Percentiles rank a stretch among this genome's conserved stretches.
phyloP scores from a whole-genome alignment of 192 early-diverging fungal genomes.

The Backusella tuberculispora region DNA sequence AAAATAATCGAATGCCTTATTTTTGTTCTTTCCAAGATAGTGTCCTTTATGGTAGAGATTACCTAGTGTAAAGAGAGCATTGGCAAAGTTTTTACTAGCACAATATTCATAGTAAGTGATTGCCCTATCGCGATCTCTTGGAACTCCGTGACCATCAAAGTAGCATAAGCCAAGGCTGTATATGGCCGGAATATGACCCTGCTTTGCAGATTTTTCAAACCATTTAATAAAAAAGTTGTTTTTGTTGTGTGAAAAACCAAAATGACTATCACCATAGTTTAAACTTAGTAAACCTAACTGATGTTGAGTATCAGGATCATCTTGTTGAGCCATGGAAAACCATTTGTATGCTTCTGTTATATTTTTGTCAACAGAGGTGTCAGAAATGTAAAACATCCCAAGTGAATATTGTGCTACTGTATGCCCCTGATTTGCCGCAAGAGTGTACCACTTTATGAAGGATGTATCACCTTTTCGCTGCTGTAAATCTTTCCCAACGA shows the following conservation, averaged over 20 bases:
- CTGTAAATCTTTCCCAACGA: background rate
- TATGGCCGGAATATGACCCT: background rate
- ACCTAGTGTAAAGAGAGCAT: background rate
- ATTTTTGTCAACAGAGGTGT: background rate
- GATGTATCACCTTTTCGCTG: background rate
- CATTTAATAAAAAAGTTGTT: background rate
- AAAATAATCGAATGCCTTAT: background rate
- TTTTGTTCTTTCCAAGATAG: background rate
- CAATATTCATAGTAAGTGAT: slow-evolving; percentile 8
- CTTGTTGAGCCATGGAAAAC: background rate
- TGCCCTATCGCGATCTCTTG: background rate
- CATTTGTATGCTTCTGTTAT: background rate
- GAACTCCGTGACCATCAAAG: background rate
- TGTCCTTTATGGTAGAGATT: background rate
- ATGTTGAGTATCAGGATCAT: background rate
- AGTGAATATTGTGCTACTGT: background rate
- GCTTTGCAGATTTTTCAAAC: background rate
- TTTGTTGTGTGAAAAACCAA: too few relatives aligned
- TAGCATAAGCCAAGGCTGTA: background rate
- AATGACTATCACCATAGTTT: too few relatives aligned
- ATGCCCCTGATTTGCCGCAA: background rate
- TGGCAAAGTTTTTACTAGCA: background rate
- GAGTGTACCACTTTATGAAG: background rate
- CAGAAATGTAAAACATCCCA: background rate
- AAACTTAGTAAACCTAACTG: background rate